A percentile compares a stretch with the other conserved stretches of the same genome.
Conservation (phyloP, 768 basidiomycete species). For the Rhodotorula toruloides region DNA sequence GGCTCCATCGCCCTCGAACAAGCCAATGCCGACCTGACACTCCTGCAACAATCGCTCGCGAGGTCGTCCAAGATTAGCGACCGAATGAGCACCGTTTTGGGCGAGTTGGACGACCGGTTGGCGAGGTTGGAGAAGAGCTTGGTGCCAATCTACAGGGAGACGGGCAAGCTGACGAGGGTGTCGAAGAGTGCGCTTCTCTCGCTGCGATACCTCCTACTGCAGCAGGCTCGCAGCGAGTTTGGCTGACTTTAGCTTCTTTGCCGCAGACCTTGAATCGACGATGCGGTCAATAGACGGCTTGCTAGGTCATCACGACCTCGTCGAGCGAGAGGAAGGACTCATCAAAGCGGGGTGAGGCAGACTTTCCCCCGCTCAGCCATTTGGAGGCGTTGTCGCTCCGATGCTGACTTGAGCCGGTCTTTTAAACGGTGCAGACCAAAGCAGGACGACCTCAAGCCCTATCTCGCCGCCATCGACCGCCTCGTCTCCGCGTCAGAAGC, state of each 20-base stretch:
- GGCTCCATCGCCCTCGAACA: conserved; percentile 33
- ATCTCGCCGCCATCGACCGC: conserved; percentile 38
- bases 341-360: conserved; percentile 30
- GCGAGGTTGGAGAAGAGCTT: conserved; percentile 40
- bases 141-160: conserved; percentile 41
- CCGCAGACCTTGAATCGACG: conserved; percentile 38
- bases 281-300: conserved; percentile 41
- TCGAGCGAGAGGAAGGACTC: conserved; percentile 39
- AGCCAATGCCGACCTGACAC: conserved; percentile 38
- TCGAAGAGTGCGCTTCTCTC: conserved; percentile 32
- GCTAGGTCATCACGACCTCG: conserved; percentile 40
- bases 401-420: background rate
- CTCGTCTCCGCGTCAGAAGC: conserved; percentile 38
- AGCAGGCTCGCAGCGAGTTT: background rate
- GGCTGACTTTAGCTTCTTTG: background rate
- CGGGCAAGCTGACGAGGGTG: conserved; percentile 35
- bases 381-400: background rate
- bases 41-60: conserved; percentile 39
- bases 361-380: background rate
- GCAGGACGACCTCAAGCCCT: conserved; percentile 36
- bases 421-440: conserved; percentile 21
- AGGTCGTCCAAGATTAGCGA: conserved; percentile 35
- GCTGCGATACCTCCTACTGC: background rate
- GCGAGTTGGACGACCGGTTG: conserved; percentile 41
- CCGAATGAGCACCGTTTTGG: conserved; percentile 34